phyloP scores from a whole-genome alignment of 2,329 filamentous ascomycete species.

The Pestalotiopsis sp. region DNA sequence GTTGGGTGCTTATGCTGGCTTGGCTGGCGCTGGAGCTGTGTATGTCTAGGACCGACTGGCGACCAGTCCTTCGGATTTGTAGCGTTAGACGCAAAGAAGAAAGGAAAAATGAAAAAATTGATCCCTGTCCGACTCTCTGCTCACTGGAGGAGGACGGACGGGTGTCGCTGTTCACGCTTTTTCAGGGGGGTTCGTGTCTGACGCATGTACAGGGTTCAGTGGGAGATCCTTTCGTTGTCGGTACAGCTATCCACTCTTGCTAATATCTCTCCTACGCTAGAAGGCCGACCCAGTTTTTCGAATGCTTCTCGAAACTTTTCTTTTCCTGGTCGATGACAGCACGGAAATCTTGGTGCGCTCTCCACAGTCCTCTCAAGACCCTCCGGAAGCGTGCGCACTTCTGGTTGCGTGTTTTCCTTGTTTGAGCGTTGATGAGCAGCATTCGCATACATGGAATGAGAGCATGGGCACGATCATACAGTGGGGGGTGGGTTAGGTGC shows the following conservation, averaged over 20 bases:
- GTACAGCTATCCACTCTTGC: slow-evolving; percentile 27
- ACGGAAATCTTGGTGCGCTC: neutral
- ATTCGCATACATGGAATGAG: neutral
- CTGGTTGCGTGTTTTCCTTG: neutral
- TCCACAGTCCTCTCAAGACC: neutral
- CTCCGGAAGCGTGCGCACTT: neutral
- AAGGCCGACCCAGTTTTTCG: slow-evolving; percentile 25
- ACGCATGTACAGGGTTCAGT: slow-evolving; percentile 24
- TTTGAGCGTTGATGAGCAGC: neutral
- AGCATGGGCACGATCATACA: neutral
- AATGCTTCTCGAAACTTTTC: slow-evolving; percentile 38
- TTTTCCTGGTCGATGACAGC: slow-evolving; percentile 15
- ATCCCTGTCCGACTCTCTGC: neutral
- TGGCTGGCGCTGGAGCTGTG: neutral
- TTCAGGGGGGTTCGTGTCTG: neutral
- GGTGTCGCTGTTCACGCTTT: slow-evolving; percentile 5
- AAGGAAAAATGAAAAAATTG: neutral
- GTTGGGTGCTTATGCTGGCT: neutral
- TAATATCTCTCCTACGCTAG: slow-evolving; percentile 36
- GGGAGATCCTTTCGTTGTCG: slow-evolving; percentile 30
- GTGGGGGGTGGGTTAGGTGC: neutral
- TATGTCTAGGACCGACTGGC: neutral
- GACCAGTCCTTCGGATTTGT: neutral
- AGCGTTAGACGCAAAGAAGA: neutral
- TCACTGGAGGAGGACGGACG: slow-evolving; percentile 3